Base-by-base conservation (phyloP, 305 asterid species). In the Fraxinus angustifolia region DNA sequence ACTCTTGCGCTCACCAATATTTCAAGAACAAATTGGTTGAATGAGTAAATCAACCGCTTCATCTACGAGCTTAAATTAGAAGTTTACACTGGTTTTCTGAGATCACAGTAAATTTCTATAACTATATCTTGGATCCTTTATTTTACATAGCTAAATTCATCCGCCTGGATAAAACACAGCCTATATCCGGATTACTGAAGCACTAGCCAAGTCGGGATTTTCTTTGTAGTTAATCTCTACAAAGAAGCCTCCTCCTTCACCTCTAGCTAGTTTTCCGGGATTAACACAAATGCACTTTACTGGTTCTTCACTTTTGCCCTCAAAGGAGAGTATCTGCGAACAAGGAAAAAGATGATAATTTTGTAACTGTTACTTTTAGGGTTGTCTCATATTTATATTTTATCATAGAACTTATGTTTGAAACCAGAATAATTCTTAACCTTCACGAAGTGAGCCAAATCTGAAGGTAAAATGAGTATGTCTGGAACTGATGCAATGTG, bases 231-330 rank as follows among this genome's bases (percentile, higher is more conserved):
- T 91, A 75, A 96, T 88, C 89, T 93, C 98, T 42, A 88, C 96
- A 58, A 96, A 95, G 87, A 87, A 94, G 79, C 98, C 98, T 16
- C 97, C 98, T 65, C 99, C 98, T 88, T 91, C 98, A 6, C 99
- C 99, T 85, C 97, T 88, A 58, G 98, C 93, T 40, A 96, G 91
- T 86, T 96, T 88, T 62, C 97, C 97, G n/a, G 99, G 98, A 87
- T 94, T 96, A 6, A 94, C 88, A 80, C 97, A 93, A 60, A 96
- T 92, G 88, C 97, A 96, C 86, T 93, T 90, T 14, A 73, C 78
- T 83, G 85, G 82, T 80, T 88, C 90, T 33, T 88, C 93, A 33
- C 87, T 90, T 88, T 38, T 88, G 80, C 85, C 90, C 82, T 86
- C 93, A 82, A 89, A 16, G 60, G 92, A 86, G 67, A 96, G 81